Conservation (phyloP, 129 eudicot genomes). For the Scalesia atractyloides region DNA sequence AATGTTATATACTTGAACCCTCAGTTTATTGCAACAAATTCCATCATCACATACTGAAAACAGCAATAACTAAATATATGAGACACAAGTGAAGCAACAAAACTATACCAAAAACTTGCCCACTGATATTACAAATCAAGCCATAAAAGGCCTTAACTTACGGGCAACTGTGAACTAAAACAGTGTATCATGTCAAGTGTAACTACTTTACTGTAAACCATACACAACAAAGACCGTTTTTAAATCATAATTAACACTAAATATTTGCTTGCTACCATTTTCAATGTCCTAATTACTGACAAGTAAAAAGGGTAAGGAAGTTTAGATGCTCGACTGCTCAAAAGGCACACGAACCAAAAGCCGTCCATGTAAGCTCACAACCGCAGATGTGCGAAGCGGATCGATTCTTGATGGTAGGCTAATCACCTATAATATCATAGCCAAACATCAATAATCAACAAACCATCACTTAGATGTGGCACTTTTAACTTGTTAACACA, state of each 20-base stretch:
- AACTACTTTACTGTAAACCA: slow-evolving; percentile 15
- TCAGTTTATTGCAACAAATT: neutral
- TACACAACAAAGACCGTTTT: slow-evolving; percentile 7
- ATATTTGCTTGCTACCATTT: slow-evolving; percentile 25
- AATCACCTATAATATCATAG: slow-evolving; percentile 48
- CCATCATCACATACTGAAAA: neutral
- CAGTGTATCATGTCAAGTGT: neutral
- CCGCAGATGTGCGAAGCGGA: slow-evolving; percentile 84
- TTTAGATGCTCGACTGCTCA: slow-evolving; percentile 54
- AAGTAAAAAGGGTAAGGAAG: neutral
- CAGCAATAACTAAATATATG: neutral
- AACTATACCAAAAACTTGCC: slow-evolving; percentile 3
- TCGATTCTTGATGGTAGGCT: slow-evolving; percentile 81
- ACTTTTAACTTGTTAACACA: neutral
- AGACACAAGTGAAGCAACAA: neutral
- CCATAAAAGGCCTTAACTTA: slow-evolving; percentile 13
- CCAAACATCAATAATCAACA: slow-evolving; percentile 10
- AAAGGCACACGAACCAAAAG: slow-evolving; percentile 87
- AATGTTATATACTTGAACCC: neutral
- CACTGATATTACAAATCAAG: slow-evolving; percentile 26
- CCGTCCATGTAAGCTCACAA: slow-evolving; percentile 87
- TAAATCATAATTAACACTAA: slow-evolving; percentile 9
- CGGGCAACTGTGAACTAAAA: slow-evolving; percentile 23
- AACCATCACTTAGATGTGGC: neutral
- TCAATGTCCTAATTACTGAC: slow-evolving; percentile 5